These are phyloP conservation scores for Dichomitus squalens DNA, from an alignment of 1,284 basidiomycete species.

Conservation along the genomic window DNA sequence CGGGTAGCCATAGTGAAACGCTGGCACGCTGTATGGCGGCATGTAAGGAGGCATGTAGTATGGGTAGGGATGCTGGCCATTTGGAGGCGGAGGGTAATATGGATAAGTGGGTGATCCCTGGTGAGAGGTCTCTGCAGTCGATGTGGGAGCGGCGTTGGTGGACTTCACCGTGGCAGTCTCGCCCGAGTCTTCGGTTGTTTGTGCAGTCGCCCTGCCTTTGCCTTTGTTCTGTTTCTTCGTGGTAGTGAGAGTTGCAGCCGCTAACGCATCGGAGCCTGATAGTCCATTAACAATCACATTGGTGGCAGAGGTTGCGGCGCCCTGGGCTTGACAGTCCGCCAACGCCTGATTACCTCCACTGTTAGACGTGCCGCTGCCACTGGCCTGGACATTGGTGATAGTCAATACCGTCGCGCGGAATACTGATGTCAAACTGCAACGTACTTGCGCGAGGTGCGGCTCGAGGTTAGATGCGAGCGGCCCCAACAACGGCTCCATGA, in stretches of 20 bases:
- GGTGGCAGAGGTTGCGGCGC: not conserved
- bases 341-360: not conserved
- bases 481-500: conserved; percentile 28
- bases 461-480: conserved; percentile 12
- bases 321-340: not conserved
- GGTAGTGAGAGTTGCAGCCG: not conserved
- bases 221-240: conserved; percentile 18
- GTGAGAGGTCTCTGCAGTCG: not conserved
- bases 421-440: not conserved
- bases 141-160: not conserved
- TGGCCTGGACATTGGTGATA: not conserved
- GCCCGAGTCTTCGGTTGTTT: not conserved
- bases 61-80: conserved; percentile 30
- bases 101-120: conserved; percentile 4
- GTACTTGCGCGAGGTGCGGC: conserved; percentile 5
- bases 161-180: not conserved
- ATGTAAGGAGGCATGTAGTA: conserved; percentile 40
- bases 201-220: conserved; percentile 9
- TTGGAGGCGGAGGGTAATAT: conserved; percentile 7
- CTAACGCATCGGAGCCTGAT: no score
- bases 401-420: not conserved
- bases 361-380: not conserved
- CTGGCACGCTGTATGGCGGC: conserved; percentile 28
- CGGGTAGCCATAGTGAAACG: conserved; percentile 23
- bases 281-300: not conserved